Evolutionary conservation across 2,329 filamentous ascomycete species (phyloP).

Genomic region (Talaromyces sp.): DNA sequence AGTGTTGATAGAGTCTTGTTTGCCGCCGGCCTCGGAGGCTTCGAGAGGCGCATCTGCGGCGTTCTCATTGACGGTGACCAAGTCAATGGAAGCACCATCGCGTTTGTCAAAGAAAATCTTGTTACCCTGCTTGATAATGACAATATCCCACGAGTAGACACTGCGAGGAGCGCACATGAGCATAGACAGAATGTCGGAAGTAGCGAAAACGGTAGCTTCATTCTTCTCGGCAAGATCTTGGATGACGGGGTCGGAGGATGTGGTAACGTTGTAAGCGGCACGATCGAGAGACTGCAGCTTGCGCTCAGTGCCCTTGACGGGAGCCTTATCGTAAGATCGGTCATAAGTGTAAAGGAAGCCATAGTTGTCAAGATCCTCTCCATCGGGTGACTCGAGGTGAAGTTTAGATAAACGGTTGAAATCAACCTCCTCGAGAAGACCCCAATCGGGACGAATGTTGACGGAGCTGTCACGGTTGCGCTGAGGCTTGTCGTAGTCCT

Average conservation of each 20-base stretch:
- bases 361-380: conserved; percentile 91
- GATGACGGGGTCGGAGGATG: conserved; percentile 91
- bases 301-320: conserved; percentile 82
- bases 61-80: conserved; percentile 99
- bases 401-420: conserved; percentile 93
- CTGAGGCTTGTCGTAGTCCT: conserved; percentile 96
- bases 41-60: conserved; percentile 92
- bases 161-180: conserved; percentile 97
- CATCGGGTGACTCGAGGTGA: conserved; percentile 89
- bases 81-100: conserved; percentile 87
- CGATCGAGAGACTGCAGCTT: conserved; percentile 87
- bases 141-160: conserved; percentile 97
- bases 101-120: conserved; percentile 99
- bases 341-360: conserved; percentile 99
- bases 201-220: conserved; percentile 94
- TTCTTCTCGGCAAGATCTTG: conserved; percentile 95
- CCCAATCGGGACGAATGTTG: conserved; percentile 94
- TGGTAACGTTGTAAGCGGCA: conserved; percentile 96
- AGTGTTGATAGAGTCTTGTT: conserved; percentile 92
- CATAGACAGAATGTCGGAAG: conserved; percentile 96
- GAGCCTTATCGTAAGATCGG: conserved; percentile 87
- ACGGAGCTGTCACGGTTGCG: conserved; percentile 94
- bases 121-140: conserved; percentile 87
- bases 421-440: conserved; percentile 95
- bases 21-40: conserved; percentile 63